These are phyloP conservation scores for Aspergillus fijiensis DNA, from an alignment of 2,329 filamentous ascomycete species.

Conservation along the genomic window DNA sequence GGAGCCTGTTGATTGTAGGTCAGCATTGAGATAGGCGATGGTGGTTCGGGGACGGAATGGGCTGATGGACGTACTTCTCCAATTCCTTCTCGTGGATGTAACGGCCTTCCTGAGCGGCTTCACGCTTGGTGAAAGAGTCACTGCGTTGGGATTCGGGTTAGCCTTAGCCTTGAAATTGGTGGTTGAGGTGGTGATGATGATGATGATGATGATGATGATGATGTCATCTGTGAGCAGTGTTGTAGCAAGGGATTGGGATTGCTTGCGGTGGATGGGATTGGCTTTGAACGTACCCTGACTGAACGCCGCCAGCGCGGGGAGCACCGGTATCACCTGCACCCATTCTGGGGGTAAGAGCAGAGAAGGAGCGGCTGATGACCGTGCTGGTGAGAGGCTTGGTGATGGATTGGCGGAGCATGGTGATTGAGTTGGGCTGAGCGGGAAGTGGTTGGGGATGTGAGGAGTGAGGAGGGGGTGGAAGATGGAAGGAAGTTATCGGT, in stretches of 20 bases:
- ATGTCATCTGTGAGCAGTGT: slow-evolving; percentile 15
- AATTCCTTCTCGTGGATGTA: slow-evolving; percentile 85
- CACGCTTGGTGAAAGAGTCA: slow-evolving; percentile 89
- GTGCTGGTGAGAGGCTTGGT: slow-evolving; percentile 58
- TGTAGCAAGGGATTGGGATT: too few relatives aligned
- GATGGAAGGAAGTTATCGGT: neutral
- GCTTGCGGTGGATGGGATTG: neutral
- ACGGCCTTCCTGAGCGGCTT: slow-evolving; percentile 80
- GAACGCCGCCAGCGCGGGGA: slow-evolving; percentile 36
- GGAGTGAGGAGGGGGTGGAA: neutral
- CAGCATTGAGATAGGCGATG: neutral
- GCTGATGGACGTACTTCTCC: slow-evolving; percentile 63
- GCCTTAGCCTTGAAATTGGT: neutral
- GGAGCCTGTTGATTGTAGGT: slow-evolving; percentile 50
- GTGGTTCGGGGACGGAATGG: neutral
- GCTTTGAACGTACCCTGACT: slow-evolving; percentile 37
- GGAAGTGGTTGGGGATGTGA: slow-evolving; percentile 3
- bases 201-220: slow-evolving; percentile 15
- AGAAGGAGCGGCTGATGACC: slow-evolving; percentile 58
- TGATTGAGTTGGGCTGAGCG: slow-evolving; percentile 25
- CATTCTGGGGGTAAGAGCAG: slow-evolving; percentile 63
- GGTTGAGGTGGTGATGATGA: neutral
- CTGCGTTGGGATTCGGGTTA: slow-evolving; percentile 46
- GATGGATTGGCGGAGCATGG: slow-evolving; percentile 68
- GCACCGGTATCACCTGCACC: slow-evolving; percentile 67